Evolutionary conservation across 805 yeast species (phyloP), one percentile per base, ranked within the genome.

Genomic region (Danielia oregonensis): DNA sequence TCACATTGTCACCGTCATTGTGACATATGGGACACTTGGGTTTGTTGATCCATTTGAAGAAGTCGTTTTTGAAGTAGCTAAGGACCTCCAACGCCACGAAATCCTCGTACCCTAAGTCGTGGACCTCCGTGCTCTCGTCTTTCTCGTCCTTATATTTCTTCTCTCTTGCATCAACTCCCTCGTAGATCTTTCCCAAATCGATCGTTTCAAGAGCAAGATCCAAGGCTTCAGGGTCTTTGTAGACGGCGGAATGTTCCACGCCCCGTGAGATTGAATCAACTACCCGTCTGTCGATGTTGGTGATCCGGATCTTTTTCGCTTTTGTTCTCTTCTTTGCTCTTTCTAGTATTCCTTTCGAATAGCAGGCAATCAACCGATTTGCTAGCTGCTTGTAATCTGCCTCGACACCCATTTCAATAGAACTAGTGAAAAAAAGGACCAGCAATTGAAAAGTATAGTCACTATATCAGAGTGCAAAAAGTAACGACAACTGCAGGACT

Each of bases 41-140:
- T 24, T 70, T 70, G 48, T 83, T 82, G 6, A 86, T 79, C 97
- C 97, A 91, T 17, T 60, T 65, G 62, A 91, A 91, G 62, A 86
- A 88, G 26, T 76, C 81, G 25, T 78, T 65, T 47, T 86, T 87
- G 63, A 82, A 91, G 44, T 64, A 67, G 14, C 45, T 43, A 12
- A 67, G 50, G 3, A 59, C 39, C 35, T 59, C 66, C 21, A 46
- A 37, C 7, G 66, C 70, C 12, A 67, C 35, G 14, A 43, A 48
- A 42, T 67, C 72, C 27, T 66, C 67, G 43, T 63, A 63, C 5
- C 42, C 49, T 11, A 56, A 39, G 1, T 33, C 18, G n/a, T 12
- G 11, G 4, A 23, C 30, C 6, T 19, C 9, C 9, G 6, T 9
- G 22, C 22, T 27, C 15, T 24, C 15, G 26, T 8, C 7, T 7